Conservation (phyloP, 2,329 filamentous ascomycete species). For the Lachnellula arida region DNA sequence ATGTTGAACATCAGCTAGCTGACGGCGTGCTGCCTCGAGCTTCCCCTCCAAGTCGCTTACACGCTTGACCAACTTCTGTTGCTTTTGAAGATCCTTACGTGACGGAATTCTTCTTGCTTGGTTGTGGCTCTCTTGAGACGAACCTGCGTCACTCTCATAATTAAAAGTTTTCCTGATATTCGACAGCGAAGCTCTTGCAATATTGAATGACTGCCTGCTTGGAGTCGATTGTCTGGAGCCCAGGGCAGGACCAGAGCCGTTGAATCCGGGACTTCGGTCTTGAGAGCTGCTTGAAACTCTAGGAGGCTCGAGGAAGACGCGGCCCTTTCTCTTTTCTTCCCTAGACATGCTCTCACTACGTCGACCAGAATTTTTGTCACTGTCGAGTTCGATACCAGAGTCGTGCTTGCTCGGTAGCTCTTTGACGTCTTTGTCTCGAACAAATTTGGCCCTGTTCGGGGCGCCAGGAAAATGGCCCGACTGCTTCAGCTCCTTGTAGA, state of each 20-base stretch:
- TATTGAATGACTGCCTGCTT: constrained; percentile 16
- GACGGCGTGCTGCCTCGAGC: constrained; percentile 48
- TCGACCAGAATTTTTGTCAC: constrained; percentile 3
- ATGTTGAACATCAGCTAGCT: constrained; percentile 46
- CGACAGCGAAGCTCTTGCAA: constrained; percentile 16
- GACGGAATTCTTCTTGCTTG: constrained; percentile 42
- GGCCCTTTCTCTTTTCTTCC: constrained; percentile 26
- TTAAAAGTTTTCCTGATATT: constrained; percentile 20
- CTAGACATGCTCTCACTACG: constrained; percentile 5
- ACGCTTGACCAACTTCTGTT: constrained; percentile 52
- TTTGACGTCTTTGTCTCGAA: not conserved
- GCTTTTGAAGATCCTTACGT: constrained; percentile 51
- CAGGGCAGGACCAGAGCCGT: constrained; percentile 8
- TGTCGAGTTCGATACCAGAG: constrained; percentile 24
- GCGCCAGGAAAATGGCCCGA: constrained; percentile 38
- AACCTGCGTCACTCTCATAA: constrained; percentile 6
- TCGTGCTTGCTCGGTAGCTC: constrained; percentile 22
- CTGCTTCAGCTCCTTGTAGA: constrained; percentile 50
- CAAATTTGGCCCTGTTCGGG: not conserved
- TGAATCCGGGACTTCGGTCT: constrained; percentile 17
- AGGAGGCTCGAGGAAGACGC: constrained; percentile 21
- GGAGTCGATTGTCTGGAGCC: constrained; percentile 11
- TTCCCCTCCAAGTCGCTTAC: constrained; percentile 58
- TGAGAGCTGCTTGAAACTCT: constrained; percentile 1
- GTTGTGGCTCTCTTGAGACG: not conserved